phyloP scores from a whole-genome alignment of 306 rosid species.

The Cajanus cajan region DNA sequence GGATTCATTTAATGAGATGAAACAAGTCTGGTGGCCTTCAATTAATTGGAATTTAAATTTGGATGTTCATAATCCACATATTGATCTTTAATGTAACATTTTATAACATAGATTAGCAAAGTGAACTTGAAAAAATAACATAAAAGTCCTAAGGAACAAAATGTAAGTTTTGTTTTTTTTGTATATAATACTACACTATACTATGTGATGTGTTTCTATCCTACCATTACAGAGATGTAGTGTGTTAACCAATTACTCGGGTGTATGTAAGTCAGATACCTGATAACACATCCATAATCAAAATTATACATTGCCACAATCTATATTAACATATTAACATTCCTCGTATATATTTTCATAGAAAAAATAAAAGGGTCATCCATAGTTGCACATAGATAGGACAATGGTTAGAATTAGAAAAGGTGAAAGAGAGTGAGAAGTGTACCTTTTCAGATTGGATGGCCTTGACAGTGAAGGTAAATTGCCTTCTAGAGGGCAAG shows the following conservation, averaged over 20 bases:
- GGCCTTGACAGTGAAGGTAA: conserved; percentile 67
- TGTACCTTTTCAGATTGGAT: conserved; percentile 78
- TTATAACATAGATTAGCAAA: too few species aligned
- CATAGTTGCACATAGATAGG: not conserved
- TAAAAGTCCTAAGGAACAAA: too few species aligned
- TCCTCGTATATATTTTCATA: not conserved
- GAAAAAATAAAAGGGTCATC: not conserved
- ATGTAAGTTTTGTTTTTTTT: too few species aligned
- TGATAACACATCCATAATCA: not conserved
- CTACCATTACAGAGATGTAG: not conserved
- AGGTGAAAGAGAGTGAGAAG: not conserved
- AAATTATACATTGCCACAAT: not conserved
- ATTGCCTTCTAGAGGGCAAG: conserved; percentile 37
- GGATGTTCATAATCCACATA: too few species aligned
- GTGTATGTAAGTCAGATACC: too few species aligned
- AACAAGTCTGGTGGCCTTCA: not conserved
- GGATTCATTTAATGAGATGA: not conserved
- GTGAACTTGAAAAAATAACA: too few species aligned
- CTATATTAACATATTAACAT: not conserved
- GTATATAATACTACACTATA: not conserved
- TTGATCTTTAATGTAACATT: too few species aligned
- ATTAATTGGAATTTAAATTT: too few species aligned
- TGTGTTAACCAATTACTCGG: not conserved
- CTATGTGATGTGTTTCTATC: not conserved
- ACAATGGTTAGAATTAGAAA: not conserved